A percentile compares a stretch with the other conserved stretches of the same genome.
Evolutionary conservation across 352 stramenopile species (phyloP).

Genomic region (Globisporangium ultimum): DNA sequence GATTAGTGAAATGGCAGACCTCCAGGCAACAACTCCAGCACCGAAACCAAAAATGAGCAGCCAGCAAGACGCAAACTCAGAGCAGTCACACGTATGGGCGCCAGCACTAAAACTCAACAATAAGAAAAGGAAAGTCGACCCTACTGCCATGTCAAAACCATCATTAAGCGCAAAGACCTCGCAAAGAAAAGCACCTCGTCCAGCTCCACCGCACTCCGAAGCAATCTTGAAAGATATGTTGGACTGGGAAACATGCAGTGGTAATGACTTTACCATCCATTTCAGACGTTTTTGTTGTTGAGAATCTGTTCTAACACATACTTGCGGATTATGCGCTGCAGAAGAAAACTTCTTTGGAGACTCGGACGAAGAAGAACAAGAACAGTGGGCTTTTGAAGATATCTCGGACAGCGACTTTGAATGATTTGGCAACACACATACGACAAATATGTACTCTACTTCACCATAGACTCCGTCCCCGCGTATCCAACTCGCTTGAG

Average conservation of each 20-base stretch:
- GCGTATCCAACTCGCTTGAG: constrained; percentile 34
- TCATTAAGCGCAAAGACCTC: constrained; percentile 1
- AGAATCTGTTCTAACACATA: not conserved
- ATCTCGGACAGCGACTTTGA: constrained; percentile 73
- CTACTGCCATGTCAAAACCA: not conserved
- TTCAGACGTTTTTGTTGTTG: not conserved
- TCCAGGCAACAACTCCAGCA: constrained; percentile 5
- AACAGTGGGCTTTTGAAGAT: constrained; percentile 52
- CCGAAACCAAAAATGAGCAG: not conserved
- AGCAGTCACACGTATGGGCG: constrained; percentile 24
- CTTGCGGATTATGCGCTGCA: constrained; percentile 5
- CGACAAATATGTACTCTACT: constrained; percentile 19
- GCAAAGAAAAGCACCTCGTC: constrained; percentile 5
- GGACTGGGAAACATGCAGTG: constrained; percentile 66
- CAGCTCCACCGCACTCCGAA: constrained; percentile 1
- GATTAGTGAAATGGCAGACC: constrained; percentile 67
- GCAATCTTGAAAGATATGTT: constrained; percentile 34
- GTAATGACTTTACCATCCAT: constrained; percentile 20
- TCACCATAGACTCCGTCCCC: constrained; percentile 15
- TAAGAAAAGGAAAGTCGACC: constrained; percentile 3
- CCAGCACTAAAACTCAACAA: not conserved
- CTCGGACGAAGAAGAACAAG: constrained; percentile 13
- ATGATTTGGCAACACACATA: constrained; percentile 5
- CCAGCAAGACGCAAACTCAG: not conserved
- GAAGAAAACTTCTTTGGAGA: constrained; percentile 30